A percentile compares a stretch with the other conserved stretches of the same genome.
Evolutionary conservation across 768 basidiomycete genomes (phyloP).

Genomic region (Tulasnella sp.): DNA sequence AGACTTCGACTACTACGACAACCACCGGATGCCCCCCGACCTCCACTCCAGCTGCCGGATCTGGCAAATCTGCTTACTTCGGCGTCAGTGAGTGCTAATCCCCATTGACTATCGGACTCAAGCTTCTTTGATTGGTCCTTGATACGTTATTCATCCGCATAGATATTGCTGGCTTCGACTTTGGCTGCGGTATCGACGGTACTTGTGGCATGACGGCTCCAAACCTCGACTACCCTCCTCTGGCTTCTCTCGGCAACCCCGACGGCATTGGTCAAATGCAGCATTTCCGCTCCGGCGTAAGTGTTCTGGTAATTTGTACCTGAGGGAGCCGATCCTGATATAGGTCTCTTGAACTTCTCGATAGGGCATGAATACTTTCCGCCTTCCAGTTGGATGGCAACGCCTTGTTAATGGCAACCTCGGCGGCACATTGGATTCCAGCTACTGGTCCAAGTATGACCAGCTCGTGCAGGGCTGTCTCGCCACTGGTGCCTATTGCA

Average conservation of each 20-base stretch:
- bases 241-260: slow-evolving; percentile 46
- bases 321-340: neutral
- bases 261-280: slow-evolving; percentile 58
- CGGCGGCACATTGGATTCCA: slow-evolving; percentile 44
- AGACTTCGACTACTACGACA: slow-evolving; percentile 2
- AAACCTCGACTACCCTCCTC: slow-evolving; percentile 1
- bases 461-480: slow-evolving; percentile 52
- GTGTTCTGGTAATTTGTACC: slow-evolving; percentile 24
- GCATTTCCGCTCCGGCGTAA: slow-evolving; percentile 55
- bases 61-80: slow-evolving; percentile 33
- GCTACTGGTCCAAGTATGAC: slow-evolving; percentile 51
- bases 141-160: neutral
- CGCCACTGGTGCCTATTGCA: slow-evolving; percentile 50
- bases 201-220: slow-evolving; percentile 47
- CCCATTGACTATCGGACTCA: neutral
- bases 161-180: slow-evolving; percentile 27
- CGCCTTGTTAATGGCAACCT: slow-evolving; percentile 36
- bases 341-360: neutral
- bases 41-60: slow-evolving; percentile 32
- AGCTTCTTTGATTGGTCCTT: neutral
- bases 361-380: slow-evolving; percentile 51
- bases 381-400: slow-evolving; percentile 61
- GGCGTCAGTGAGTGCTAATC: slow-evolving; percentile 41
- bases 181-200: slow-evolving; percentile 19
- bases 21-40: slow-evolving; percentile 12